Evolutionary conservation across 306 rosid genomes (phyloP).

Genomic region (Quercus berberidifolia): DNA sequence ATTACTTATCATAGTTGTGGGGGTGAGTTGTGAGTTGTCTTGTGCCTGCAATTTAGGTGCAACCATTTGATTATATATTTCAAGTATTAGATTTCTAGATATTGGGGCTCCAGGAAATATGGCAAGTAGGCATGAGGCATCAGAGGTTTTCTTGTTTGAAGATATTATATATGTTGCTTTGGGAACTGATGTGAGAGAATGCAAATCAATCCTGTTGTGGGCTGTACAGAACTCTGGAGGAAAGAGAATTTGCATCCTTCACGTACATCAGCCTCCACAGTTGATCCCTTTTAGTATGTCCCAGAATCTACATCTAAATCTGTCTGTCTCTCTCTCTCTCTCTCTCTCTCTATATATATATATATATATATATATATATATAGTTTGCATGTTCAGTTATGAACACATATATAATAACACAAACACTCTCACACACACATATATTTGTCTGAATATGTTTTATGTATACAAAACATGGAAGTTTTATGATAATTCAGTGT

Average conservation of each 20-base stretch:
- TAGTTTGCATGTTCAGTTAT: neutral
- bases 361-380: too few relatives aligned
- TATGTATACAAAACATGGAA: neutral
- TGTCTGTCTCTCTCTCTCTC: too few relatives aligned
- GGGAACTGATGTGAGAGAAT: slow-evolving; percentile 56
- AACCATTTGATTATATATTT: too few relatives aligned
- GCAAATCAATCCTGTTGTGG: slow-evolving; percentile 56
- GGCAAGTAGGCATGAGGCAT: slow-evolving; percentile 37
- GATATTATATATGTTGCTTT: slow-evolving; percentile 68
- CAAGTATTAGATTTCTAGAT: too few relatives aligned
- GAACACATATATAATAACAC: neutral
- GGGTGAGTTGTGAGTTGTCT: neutral
- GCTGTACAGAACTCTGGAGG: slow-evolving; percentile 75
- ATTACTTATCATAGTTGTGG: slow-evolving; percentile 38
- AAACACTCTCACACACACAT: too few relatives aligned
- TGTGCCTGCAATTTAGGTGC: too few relatives aligned
- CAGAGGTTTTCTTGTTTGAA: slow-evolving; percentile 5
- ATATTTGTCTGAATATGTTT: neutral
- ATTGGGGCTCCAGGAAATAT: slow-evolving; percentile 23
- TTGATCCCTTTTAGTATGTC: slow-evolving; percentile 75
- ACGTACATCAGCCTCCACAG: slow-evolving; percentile 63
- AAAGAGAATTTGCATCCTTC: slow-evolving; percentile 59
- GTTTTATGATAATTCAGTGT: neutral
- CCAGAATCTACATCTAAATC: neutral
- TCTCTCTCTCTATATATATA: too few relatives aligned